Conservation (phyloP, 1,284 basidiomycete species). For the Coniferiporia weirii region DNA sequence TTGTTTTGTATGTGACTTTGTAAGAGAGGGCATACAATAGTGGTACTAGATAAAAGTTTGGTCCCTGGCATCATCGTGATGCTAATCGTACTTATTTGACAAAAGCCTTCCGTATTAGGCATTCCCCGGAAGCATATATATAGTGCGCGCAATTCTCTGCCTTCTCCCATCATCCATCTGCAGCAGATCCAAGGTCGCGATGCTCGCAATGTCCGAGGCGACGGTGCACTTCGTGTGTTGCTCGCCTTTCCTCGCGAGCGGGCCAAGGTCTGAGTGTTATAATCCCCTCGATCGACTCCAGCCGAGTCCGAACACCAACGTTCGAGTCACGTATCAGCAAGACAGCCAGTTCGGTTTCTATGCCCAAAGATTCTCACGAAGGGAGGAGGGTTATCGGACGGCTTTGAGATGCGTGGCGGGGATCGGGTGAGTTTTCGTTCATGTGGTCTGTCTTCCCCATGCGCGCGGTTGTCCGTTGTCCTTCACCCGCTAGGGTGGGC, state of each 20-base stretch:
- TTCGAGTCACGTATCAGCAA: conserved; percentile 50
- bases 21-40: no score
- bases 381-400: conserved; percentile 9
- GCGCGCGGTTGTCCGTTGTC: conserved; percentile 6
- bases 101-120: no score
- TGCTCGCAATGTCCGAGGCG: conserved; percentile 43
- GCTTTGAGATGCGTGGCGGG: conserved; percentile 20
- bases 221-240: not conserved
- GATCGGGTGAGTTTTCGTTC: conserved; percentile 15
- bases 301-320: conserved; percentile 41
- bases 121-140: no score
- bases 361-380: not conserved
- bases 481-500: not conserved
- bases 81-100: no score
- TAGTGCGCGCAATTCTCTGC: not conserved
- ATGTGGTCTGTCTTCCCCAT: not conserved
- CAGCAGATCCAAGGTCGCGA: conserved; percentile 47
- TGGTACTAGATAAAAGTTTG: no score
- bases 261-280: conserved; percentile 58
- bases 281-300: conserved; percentile 47
- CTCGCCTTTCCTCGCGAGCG: conserved; percentile 40
- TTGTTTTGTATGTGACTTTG: no score
- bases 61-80: no score
- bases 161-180: conserved; percentile 19
- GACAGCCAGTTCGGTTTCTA: conserved; percentile 13